Evolutionary conservation across 805 yeast genomes (phyloP).

Genomic region (Schwanniomyces vanrijiae): DNA sequence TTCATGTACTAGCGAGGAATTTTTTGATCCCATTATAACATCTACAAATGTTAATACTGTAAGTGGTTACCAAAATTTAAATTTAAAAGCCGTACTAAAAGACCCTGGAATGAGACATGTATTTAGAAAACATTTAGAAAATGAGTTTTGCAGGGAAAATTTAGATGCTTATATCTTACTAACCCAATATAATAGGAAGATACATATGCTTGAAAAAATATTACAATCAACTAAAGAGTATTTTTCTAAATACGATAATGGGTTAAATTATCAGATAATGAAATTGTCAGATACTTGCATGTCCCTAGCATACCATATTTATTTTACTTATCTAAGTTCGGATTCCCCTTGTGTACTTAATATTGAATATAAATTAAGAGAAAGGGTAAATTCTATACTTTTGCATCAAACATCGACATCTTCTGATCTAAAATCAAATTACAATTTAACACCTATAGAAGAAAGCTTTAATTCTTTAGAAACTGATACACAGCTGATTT

Average conservation of each 20-base stretch:
- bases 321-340: slow-evolving; percentile 59
- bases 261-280: slow-evolving; percentile 1
- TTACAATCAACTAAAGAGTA: slow-evolving; percentile 14
- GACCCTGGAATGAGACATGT: slow-evolving; percentile 78
- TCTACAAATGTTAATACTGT: neutral
- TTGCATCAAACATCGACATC: slow-evolving; percentile 2
- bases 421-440: neutral
- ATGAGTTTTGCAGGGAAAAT: slow-evolving; percentile 71
- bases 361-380: slow-evolving; percentile 55
- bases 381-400: slow-evolving; percentile 34
- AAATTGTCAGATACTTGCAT: slow-evolving; percentile 53
- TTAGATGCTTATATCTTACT: slow-evolving; percentile 69
- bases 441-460: neutral
- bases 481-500: neutral
- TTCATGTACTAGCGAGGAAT: neutral
- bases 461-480: neutral
- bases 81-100: slow-evolving; percentile 45
- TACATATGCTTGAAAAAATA: slow-evolving; percentile 43
- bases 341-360: slow-evolving; percentile 74
- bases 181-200: slow-evolving; percentile 48
- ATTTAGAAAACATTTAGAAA: slow-evolving; percentile 64
- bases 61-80: neutral
- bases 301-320: slow-evolving; percentile 62
- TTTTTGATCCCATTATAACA: neutral
- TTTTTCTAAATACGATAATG: neutral